Percentiles rank a stretch among this genome's conserved stretches.
phyloP scores from a whole-genome alignment of 345 rosid genomes.

The Combretum micranthum region DNA sequence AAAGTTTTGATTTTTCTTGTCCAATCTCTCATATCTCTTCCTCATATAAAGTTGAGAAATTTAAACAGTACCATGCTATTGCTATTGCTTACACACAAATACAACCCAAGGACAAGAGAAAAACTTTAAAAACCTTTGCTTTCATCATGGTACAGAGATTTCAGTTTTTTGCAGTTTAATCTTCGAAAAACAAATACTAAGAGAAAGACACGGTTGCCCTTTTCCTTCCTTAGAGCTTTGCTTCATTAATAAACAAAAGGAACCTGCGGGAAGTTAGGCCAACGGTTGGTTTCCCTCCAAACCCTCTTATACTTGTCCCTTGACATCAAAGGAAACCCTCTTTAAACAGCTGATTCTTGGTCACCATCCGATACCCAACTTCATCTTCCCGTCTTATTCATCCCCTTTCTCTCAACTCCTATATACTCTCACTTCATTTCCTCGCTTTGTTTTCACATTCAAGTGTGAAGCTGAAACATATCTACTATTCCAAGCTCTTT shows the following conservation, averaged over 20 bases:
- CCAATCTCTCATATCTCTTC: too few relatives aligned
- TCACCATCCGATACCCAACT: too few relatives aligned
- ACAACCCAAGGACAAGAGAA: not conserved
- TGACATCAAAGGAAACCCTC: slow-evolving; percentile 45
- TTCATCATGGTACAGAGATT: too few relatives aligned
- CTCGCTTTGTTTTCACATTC: too few relatives aligned
- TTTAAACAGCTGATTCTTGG: slow-evolving; percentile 19
- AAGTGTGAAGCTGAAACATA: too few relatives aligned
- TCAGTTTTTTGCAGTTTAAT: not conserved
- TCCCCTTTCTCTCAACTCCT: not conserved
- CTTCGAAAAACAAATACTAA: not conserved
- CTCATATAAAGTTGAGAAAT: too few relatives aligned
- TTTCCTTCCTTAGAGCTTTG: slow-evolving; percentile 28
- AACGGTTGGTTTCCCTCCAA: slow-evolving; percentile 47
- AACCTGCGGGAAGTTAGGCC: slow-evolving; percentile 60
- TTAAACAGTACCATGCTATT: too few relatives aligned
- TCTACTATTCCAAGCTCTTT: too few relatives aligned
- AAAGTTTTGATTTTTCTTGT: too few relatives aligned
- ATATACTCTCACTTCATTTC: too few relatives aligned
- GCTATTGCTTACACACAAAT: slow-evolving; percentile 6
- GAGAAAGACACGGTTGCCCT: slow-evolving; percentile 11
- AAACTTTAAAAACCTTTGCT: too few relatives aligned
- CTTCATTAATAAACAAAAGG: slow-evolving; percentile 37
- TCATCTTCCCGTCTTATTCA: slow-evolving; percentile 24
- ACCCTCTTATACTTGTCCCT: slow-evolving; percentile 27